Conservation (phyloP, 192 early-diverging fungal species). For the Entrophospora sp. region DNA sequence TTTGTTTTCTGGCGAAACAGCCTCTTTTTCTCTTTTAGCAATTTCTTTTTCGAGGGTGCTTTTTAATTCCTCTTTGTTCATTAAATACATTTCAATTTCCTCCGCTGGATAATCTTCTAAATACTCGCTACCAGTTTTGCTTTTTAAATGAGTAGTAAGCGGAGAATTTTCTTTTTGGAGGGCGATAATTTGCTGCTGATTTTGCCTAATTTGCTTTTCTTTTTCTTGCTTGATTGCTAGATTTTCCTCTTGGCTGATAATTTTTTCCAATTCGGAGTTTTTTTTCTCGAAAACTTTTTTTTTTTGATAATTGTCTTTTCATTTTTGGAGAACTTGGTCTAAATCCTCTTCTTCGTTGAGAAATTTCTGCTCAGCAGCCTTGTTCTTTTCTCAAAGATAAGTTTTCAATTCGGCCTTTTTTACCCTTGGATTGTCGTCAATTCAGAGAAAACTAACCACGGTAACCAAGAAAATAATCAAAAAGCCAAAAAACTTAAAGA, state of each 20-base stretch:
- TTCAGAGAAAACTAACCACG: neutral
- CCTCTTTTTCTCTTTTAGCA: neutral
- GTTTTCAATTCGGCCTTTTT: too few species aligned
- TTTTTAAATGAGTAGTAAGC: neutral
- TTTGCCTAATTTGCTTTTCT: neutral
- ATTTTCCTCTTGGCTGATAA: neutral
- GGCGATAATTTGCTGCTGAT: neutral
- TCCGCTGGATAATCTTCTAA: neutral
- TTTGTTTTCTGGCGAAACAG: neutral
- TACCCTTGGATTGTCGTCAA: too few species aligned
- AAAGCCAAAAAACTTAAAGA: conserved; percentile 2
- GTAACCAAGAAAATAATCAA: conserved; percentile 4
- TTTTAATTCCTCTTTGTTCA: neutral
- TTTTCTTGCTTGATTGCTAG: neutral
- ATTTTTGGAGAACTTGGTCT: too few species aligned
- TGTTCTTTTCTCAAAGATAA: too few species aligned
- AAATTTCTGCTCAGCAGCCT: too few species aligned
- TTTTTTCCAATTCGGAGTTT: neutral
- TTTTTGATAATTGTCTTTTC: too few species aligned
- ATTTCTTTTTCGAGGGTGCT: neutral
- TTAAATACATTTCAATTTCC: conserved; percentile 1
- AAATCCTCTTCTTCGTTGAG: too few species aligned
- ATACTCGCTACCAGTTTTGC: neutral
- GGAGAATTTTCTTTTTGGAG: too few species aligned
- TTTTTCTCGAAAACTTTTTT: too few species aligned